Evolutionary conservation across 176 grass and related monocot species (phyloP).

Genomic region (Paspalum vaginatum): DNA sequence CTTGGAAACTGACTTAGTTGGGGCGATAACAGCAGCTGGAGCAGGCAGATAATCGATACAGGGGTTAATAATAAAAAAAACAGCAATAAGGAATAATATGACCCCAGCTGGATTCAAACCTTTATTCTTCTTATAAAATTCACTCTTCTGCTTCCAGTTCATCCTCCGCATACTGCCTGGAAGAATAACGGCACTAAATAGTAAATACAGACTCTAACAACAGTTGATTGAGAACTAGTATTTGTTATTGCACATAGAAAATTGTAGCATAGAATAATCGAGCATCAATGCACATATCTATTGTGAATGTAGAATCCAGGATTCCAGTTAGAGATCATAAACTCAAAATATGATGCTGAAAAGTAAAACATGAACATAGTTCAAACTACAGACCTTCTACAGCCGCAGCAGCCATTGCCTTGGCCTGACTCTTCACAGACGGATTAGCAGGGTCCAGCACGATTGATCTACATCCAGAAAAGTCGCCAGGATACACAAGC

Average conservation of each 20-base stretch:
- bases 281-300: conserved; percentile 26
- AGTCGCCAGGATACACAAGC: conserved; percentile 25
- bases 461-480: conserved; percentile 69
- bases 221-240: conserved; percentile 32
- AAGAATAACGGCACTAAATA: conserved; percentile 44
- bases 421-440: conserved; percentile 95
- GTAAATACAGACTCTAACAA: conserved; percentile 31
- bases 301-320: conserved; percentile 9
- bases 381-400: conserved; percentile 74
- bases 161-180: conserved; percentile 83
- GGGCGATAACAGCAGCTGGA: conserved; percentile 73
- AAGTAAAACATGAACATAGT: conserved; percentile 45
- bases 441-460: conserved; percentile 89
- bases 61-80: conserved; percentile 29
- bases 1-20: conserved; percentile 78
- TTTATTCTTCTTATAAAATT: conserved; percentile 80
- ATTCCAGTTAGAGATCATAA: conserved; percentile 24
- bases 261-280: conserved; percentile 1
- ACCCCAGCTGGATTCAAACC: conserved; percentile 53
- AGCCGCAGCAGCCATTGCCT: conserved; percentile 84
- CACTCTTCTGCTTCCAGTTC: conserved; percentile 82
- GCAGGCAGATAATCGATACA: conserved; percentile 40
- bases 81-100: conserved; percentile 25
- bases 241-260: conserved; percentile 14
- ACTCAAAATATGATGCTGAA: conserved; percentile 12